A percentile compares a stretch with the other conserved stretches of the same genome.
phyloP scores from a whole-genome alignment of 768 basidiomycete species.

The Rhodosporidiobolus odoratus region DNA sequence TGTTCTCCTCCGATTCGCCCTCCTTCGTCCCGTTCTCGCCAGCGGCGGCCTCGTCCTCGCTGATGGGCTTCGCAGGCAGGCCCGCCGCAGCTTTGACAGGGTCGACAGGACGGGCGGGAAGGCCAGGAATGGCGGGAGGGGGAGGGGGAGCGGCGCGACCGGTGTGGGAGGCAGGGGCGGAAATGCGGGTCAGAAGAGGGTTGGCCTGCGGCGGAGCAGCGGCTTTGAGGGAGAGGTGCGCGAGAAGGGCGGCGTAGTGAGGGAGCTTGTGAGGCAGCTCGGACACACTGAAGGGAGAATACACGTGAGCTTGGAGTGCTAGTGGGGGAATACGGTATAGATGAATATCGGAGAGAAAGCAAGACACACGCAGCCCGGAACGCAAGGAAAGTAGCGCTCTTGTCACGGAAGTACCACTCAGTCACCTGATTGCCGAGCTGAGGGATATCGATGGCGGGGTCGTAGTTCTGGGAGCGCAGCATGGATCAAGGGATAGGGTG shows the following conservation, averaged over 20 bases:
- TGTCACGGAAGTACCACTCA: slow-evolving; percentile 44
- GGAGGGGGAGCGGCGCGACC: not conserved
- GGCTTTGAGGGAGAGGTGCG: slow-evolving; percentile 51
- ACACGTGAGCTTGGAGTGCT: not conserved
- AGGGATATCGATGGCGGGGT: slow-evolving; percentile 46
- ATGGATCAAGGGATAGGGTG: too few relatives aligned
- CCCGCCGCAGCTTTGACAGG: not conserved
- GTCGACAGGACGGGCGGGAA: slow-evolving; percentile 6
- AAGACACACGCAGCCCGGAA: slow-evolving; percentile 47
- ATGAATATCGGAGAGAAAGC: not conserved
- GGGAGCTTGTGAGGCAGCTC: slow-evolving; percentile 94
- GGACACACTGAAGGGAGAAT: slow-evolving; percentile 46
- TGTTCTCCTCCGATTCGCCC: not conserved
- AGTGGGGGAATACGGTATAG: too few relatives aligned
- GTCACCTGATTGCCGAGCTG: slow-evolving; percentile 43
- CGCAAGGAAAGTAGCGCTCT: slow-evolving; percentile 44
- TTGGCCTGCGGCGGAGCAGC: not conserved
- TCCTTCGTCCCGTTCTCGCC: slow-evolving; percentile 13
- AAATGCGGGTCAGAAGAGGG: slow-evolving; percentile 13
- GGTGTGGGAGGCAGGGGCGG: slow-evolving; percentile 5
- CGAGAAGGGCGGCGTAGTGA: slow-evolving; percentile 74
- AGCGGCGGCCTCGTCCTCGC: not conserved
- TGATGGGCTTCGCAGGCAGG: slow-evolving; percentile 13
- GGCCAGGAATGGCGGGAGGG: not conserved
- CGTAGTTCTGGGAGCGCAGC: slow-evolving; percentile 44